phyloP scores from a whole-genome alignment of 192 early-diverging fungal genomes.

The Coemansia sp. region DNA sequence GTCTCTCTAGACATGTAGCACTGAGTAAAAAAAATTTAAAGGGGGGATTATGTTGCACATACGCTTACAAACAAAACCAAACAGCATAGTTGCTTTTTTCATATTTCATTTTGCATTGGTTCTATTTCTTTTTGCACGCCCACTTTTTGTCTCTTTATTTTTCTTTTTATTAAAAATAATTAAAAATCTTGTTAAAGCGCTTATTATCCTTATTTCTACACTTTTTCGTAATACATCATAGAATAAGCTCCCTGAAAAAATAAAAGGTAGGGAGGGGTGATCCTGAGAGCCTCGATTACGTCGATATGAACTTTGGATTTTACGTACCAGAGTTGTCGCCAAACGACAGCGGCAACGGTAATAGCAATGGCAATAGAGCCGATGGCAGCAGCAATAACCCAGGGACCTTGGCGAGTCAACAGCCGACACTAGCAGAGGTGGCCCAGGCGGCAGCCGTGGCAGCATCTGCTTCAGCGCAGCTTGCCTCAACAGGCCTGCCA shows the following conservation, averaged over 20 bases:
- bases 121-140: not conserved
- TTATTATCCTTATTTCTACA: too few relatives aligned
- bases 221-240: too few relatives aligned
- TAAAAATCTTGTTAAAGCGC: too few relatives aligned
- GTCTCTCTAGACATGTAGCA: too few relatives aligned
- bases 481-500: not conserved
- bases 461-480: not conserved
- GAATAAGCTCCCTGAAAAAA: too few relatives aligned
- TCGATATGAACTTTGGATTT: conserved; percentile 9
- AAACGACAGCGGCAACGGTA: not conserved
- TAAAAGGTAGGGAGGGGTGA: too few relatives aligned
- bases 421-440: conserved; percentile 13
- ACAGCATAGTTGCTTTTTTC: too few relatives aligned
- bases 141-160: too few relatives aligned
- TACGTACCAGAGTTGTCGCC: conserved; percentile 8
- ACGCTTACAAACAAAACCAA: not conserved
- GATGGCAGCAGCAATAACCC: not conserved
- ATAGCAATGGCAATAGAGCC: too few relatives aligned
- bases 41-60: too few relatives aligned
- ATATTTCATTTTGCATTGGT: conserved; percentile 1
- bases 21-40: too few relatives aligned
- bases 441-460: not conserved
- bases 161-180: too few relatives aligned
- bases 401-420: not conserved
- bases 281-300: not conserved